Evolutionary conservation across 2,329 filamentous ascomycete genomes (phyloP), one percentile per base, ranked within the genome.

Genomic region (Cladosporium sp.): DNA sequence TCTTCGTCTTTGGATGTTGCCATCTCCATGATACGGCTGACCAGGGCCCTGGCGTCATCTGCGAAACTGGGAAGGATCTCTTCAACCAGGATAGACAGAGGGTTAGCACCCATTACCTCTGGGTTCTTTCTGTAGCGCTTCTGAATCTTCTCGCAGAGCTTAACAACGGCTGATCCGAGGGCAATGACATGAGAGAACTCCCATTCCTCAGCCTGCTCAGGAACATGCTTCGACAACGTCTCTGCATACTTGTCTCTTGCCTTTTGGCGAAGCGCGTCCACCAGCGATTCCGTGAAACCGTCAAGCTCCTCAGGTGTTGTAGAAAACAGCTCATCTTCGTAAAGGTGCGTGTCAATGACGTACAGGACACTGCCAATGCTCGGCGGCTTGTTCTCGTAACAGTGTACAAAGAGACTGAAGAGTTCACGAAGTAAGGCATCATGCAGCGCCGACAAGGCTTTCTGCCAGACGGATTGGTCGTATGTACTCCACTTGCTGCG

Each of bases 51-150:
- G 4, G 89, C 88, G 68, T 99, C 92, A 56, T 88, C 83, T 51
- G 95, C 91, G 66, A 95, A 97, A 54, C 86, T 86, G 1, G 93
- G 93, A 52, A 97, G 86, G 49, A 93, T 84, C 47, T 89, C 88
- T 58, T 87, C 81, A 6, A 96, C 83, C 27, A 97, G 75, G 30
- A 93, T 86, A 41, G 80, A 83, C 60, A 83, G 70, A 11, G 80
- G 81, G 52, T 80, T 81, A 15, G 83, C 80, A 22, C 90, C 90
- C 83, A 96, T 86, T 53, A 97, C 87, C 55, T 89, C 85, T 1
- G 89, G 89, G 52, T 86, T 93, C 61, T 88, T 92, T 61, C 83
- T 83, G 70, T 96, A 99, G 43, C 92, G 83, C 71, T 97, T 97
- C 68, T 90, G 86, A 45, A 96, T 95, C 65, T 86, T 88, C 61